These are phyloP conservation scores for Nothopassalora personata DNA, from an alignment of 2,329 filamentous ascomycete genomes.

Conservation along the genomic window DNA sequence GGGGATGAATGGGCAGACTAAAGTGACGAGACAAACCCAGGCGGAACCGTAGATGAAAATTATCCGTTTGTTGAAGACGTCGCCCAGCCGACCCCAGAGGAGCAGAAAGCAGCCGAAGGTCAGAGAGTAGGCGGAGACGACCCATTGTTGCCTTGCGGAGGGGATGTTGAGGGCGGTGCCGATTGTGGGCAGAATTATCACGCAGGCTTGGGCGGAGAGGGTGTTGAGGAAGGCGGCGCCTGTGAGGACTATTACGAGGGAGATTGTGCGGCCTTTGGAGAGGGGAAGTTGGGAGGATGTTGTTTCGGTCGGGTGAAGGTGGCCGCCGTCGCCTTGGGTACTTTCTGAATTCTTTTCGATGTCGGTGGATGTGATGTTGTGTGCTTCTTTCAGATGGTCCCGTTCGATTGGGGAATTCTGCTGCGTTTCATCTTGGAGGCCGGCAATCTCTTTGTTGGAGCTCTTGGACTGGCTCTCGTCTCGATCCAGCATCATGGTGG, in stretches of 20 bases:
- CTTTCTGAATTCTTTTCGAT: background rate
- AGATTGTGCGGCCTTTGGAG: slow-evolving; percentile 28
- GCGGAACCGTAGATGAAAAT: slow-evolving; percentile 61
- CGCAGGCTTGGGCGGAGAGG: slow-evolving; percentile 30
- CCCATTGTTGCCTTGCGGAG: slow-evolving; percentile 45
- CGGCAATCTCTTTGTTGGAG: background rate
- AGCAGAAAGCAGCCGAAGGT: slow-evolving; percentile 64
- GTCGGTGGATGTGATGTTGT: background rate
- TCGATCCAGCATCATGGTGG: background rate
- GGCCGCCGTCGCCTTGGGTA: background rate
- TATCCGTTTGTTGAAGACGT: slow-evolving; percentile 60
- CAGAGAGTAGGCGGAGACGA: slow-evolving; percentile 61
- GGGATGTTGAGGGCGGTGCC: slow-evolving; percentile 30
- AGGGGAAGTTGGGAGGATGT: slow-evolving; percentile 17
- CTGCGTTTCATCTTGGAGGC: background rate
- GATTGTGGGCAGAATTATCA: slow-evolving; percentile 33
- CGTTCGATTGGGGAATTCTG: background rate
- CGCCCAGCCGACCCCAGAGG: slow-evolving; percentile 62
- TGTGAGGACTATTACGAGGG: slow-evolving; percentile 27
- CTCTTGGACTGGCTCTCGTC: background rate
- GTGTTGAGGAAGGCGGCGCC: slow-evolving; percentile 32
- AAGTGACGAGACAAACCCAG: slow-evolving; percentile 56
- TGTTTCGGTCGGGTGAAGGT: background rate
- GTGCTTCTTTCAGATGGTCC: background rate
- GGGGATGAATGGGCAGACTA: slow-evolving; percentile 58